Percentiles rank a stretch among this genome's conserved stretches.
Evolutionary conservation across 2,329 filamentous ascomycete genomes (phyloP).

Genomic region (Geosmithia flava): DNA sequence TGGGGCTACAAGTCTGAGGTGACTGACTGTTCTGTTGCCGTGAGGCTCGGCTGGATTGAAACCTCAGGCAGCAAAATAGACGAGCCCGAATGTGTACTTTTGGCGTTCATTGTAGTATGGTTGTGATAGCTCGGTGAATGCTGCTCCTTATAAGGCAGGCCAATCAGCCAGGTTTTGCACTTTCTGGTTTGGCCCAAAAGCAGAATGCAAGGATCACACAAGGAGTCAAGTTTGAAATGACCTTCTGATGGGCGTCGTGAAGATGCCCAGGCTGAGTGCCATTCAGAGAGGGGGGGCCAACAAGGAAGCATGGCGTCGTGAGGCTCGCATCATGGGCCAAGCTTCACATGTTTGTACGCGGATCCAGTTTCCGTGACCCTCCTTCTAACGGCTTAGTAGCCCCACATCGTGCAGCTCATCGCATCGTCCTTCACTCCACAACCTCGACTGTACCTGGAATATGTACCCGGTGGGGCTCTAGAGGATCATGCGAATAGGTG

Average conservation of each 20-base stretch:
- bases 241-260: constrained; percentile 10
- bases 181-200: constrained; percentile 7
- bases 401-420: constrained; percentile 6
- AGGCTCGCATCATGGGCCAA: constrained; percentile 10
- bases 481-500: constrained; percentile 1
- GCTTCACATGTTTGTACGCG: constrained; percentile 8
- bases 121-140: too few relatives aligned
- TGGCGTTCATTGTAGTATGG: too few relatives aligned
- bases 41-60: too few relatives aligned
- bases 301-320: constrained; percentile 6
- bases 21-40: neutral
- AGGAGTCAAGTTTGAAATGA: too few relatives aligned
- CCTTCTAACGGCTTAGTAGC: constrained; percentile 4
- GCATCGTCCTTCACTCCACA: neutral
- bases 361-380: neutral
- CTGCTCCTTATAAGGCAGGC: too few relatives aligned
- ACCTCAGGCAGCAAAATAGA: too few relatives aligned
- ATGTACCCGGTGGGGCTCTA: constrained; percentile 4
- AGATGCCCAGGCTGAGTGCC: constrained; percentile 6
- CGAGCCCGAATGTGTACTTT: too few relatives aligned
- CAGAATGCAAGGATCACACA: constrained; percentile 11
- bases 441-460: constrained; percentile 6
- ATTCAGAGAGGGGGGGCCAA: constrained; percentile 1
- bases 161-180: too few relatives aligned
- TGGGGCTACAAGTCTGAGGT: neutral